phyloP scores from a whole-genome alignment of 106 monocot genomes.

The Dendrobium huoshanense region DNA sequence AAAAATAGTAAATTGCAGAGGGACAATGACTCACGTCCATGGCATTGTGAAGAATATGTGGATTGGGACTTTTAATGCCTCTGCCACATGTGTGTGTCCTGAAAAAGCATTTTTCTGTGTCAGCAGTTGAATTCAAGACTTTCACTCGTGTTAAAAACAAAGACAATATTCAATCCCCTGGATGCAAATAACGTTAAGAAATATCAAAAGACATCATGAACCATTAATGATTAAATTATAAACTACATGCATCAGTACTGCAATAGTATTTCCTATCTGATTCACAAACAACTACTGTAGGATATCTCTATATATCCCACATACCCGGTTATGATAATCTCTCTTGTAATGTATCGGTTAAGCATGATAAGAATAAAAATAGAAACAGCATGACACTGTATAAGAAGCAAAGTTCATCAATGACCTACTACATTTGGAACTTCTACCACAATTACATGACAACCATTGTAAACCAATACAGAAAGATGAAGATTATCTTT shows the following conservation, averaged over 20 bases:
- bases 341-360: too few relatives aligned
- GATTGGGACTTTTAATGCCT: conserved; percentile 88
- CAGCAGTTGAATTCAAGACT: conserved; percentile 26
- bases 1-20: conserved; percentile 2
- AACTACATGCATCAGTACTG: background rate
- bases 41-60: conserved; percentile 99
- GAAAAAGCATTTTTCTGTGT: conserved; percentile 51
- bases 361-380: too few relatives aligned
- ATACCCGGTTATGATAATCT: too few relatives aligned
- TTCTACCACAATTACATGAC: too few relatives aligned
- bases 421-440: too few relatives aligned
- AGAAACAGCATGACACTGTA: too few relatives aligned
- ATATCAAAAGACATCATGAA: conserved; percentile 11
- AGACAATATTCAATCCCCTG: conserved; percentile 26
- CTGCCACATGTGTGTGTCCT: conserved; percentile 99
- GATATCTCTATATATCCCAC: too few relatives aligned
- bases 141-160: conserved; percentile 22
- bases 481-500: too few relatives aligned
- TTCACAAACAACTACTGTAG: background rate
- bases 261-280: background rate
- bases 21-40: conserved; percentile 80
- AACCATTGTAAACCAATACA: too few relatives aligned
- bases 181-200: conserved; percentile 9
- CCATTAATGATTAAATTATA: background rate
- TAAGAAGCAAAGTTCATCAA: too few relatives aligned